phyloP scores from a whole-genome alignment of 352 stramenopile genomes.

The Globisporangium polare region DNA sequence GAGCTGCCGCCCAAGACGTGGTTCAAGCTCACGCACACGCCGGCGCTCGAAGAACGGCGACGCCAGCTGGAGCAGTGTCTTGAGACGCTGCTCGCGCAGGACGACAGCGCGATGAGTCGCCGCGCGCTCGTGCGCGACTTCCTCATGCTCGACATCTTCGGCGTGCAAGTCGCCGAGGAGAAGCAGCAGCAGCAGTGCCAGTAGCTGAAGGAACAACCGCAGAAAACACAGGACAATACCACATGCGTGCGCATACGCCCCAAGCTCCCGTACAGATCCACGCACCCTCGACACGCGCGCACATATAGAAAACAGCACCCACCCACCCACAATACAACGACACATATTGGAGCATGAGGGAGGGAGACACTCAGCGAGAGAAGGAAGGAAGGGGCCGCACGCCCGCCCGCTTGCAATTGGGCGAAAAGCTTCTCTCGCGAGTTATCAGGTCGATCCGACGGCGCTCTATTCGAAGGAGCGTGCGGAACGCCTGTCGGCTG shows the following conservation, averaged over 20 bases:
- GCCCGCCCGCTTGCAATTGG: neutral
- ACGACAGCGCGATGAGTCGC: constrained; percentile 37
- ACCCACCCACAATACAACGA: neutral
- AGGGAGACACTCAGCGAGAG: neutral
- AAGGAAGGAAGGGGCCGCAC: neutral
- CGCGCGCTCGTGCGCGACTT: constrained; percentile 63
- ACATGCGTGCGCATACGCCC: neutral
- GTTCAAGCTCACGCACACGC: constrained; percentile 63
- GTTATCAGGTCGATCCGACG: constrained; percentile 1
- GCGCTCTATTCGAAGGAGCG: constrained; percentile 5
- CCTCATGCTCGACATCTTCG: constrained; percentile 80
- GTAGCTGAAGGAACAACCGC: constrained; percentile 8
- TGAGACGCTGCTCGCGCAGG: constrained; percentile 38
- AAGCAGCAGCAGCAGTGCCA: constrained; percentile 29
- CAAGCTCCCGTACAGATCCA: neutral
- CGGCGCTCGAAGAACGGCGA: constrained; percentile 60
- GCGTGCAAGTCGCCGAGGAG: constrained; percentile 58
- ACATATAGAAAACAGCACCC: neutral
- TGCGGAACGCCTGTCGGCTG: neutral
- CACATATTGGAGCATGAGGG: neutral
- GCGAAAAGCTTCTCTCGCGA: neutral
- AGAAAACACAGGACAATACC: neutral
- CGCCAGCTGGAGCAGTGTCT: constrained; percentile 51
- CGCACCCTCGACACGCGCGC: neutral
- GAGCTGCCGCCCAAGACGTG: constrained; percentile 76